Evolutionary conservation across 441 rosid genomes (phyloP).

Genomic region (Iberis amara): DNA sequence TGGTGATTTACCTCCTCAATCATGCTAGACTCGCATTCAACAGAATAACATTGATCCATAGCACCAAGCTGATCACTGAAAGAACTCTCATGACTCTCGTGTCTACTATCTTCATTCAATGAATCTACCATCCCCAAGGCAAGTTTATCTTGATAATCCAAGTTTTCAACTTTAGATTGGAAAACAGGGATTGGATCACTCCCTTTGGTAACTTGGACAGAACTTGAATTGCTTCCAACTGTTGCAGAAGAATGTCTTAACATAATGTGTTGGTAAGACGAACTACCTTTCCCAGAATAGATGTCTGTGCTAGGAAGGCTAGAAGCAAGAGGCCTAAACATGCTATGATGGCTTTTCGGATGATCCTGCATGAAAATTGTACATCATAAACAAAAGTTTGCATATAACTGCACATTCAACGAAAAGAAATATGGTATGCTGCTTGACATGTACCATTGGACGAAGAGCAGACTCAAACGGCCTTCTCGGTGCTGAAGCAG

Average conservation of each 20-base stretch:
- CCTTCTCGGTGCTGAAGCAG: conserved; percentile 84
- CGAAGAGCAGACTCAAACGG: conserved; percentile 72
- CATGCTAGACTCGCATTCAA: conserved; percentile 37
- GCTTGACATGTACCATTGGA: conserved; percentile 60
- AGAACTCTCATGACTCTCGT: conserved; percentile 37
- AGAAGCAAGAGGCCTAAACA: conserved; percentile 97
- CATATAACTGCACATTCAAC: conserved; percentile 7
- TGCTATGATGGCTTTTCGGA: conserved; percentile 84
- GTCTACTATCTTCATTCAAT: conserved; percentile 38
- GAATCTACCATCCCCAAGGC: conserved; percentile 53
- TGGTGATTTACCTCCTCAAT: conserved; percentile 41
- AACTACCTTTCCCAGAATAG: conserved; percentile 59
- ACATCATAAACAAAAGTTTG: conserved; percentile 13
- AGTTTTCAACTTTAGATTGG: conserved; percentile 36
- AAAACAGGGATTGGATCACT: conserved; percentile 45
- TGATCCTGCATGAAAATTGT: conserved; percentile 57
- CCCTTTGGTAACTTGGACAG: conserved; percentile 59
- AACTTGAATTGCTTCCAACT: conserved; percentile 59
- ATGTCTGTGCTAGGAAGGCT: conserved; percentile 90
- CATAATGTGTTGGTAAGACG: conserved; percentile 54
- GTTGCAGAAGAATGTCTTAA: conserved; percentile 64
- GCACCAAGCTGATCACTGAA: conserved; percentile 37
- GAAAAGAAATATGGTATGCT: conserved; percentile 6
- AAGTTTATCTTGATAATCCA: conserved; percentile 39
- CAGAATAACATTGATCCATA: conserved; percentile 36